Percentiles rank a stretch among this genome's conserved stretches.
Evolutionary conservation across 768 basidiomycete species (phyloP).

Genomic region (Pisolithus orientalis): DNA sequence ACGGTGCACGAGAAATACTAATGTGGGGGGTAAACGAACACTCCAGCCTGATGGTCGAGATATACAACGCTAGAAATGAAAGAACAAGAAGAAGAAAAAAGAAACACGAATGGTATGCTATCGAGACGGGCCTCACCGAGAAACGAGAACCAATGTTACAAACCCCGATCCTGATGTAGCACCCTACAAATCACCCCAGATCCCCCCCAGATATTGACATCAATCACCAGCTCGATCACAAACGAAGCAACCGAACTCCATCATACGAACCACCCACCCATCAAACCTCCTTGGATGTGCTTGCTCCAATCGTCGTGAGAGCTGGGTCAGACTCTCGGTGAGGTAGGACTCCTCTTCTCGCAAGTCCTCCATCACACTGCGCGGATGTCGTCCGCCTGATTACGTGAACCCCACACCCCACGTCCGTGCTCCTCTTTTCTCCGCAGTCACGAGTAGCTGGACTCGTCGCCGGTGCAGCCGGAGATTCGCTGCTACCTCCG

Average conservation of each 20-base stretch:
- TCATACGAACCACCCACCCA: not conserved
- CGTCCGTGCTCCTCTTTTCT: constrained; percentile 7
- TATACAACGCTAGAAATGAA: not conserved
- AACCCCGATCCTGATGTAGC: not conserved
- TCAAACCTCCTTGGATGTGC: constrained; percentile 16
- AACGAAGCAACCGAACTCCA: not conserved
- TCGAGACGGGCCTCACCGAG: not conserved
- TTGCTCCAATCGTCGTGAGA: constrained; percentile 15
- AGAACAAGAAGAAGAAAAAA: not conserved
- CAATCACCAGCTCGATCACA: not conserved
- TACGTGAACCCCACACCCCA: constrained; percentile 11
- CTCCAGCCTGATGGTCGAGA: not conserved
- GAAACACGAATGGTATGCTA: not conserved
- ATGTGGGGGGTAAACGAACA: too few species aligned
- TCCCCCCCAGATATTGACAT: not conserved
- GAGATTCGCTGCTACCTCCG: constrained; percentile 1
- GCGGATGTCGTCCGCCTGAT: constrained; percentile 26
- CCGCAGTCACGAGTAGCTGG: constrained; percentile 4
- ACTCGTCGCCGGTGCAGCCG: not conserved
- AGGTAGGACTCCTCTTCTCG: constrained; percentile 22
- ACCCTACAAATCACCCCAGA: not conserved
- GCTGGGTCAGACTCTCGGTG: constrained; percentile 28
- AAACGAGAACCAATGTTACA: not conserved
- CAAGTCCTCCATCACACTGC: constrained; percentile 19
- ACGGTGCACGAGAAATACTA: too few species aligned